These are phyloP conservation scores for Paramarasmius palmivorus DNA, from an alignment of 1,284 basidiomycete genomes.

Conservation along the genomic window DNA sequence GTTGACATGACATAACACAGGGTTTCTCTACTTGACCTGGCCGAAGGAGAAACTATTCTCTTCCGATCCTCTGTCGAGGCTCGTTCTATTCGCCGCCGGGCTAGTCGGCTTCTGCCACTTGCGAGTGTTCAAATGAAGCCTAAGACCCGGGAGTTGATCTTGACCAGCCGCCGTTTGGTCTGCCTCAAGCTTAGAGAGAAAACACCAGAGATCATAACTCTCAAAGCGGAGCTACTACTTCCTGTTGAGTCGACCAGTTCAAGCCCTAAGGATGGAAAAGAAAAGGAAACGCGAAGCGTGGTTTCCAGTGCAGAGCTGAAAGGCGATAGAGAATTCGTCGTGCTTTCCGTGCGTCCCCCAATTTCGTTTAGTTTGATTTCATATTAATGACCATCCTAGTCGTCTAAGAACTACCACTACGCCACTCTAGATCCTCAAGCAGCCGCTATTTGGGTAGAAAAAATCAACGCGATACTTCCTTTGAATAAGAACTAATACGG, in stretches of 20 bases:
- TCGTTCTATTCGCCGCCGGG: constrained; percentile 55
- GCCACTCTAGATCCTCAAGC: constrained; percentile 39
- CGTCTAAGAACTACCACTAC: constrained; percentile 54
- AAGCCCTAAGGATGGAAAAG: constrained; percentile 24
- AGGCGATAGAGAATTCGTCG: constrained; percentile 60
- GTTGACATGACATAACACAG: constrained; percentile 27
- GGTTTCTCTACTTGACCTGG: constrained; percentile 37
- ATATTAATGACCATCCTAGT: constrained; percentile 30
- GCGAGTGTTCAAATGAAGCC: constrained; percentile 49
- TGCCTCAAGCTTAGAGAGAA: constrained; percentile 54
- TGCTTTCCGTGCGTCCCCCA: constrained; percentile 51
- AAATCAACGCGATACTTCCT: constrained; percentile 41
- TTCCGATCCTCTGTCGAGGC: constrained; percentile 56
- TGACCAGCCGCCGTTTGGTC: constrained; percentile 58
- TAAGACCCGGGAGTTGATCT: constrained; percentile 55
- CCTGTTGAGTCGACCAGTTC: constrained; percentile 29
- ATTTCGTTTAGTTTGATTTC: constrained; percentile 5
- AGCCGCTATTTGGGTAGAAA: constrained; percentile 51
- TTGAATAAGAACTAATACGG: neutral
- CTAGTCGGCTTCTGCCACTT: constrained; percentile 58
- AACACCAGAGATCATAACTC: constrained; percentile 29
- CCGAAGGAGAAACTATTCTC: constrained; percentile 46
- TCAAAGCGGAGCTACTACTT: constrained; percentile 54
- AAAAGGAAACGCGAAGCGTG: constrained; percentile 37
- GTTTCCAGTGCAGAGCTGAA: constrained; percentile 54